Evolutionary conservation across 75 land plant genomes (phyloP), one percentile per base, ranked within the genome.

Genomic region (Pinus taeda): DNA sequence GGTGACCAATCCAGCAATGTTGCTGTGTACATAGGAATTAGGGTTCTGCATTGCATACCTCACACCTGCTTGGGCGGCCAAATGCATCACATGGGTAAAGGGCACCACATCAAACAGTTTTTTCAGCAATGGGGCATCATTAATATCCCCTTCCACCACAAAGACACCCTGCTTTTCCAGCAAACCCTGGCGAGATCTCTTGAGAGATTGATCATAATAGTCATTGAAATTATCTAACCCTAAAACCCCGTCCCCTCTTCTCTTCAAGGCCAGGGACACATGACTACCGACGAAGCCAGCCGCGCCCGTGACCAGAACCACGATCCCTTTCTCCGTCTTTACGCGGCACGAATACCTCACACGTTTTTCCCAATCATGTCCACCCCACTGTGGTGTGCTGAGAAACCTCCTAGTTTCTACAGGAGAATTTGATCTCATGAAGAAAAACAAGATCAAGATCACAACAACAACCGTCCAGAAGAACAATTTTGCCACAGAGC

Each of bases 31-130:
- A 76, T 91, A 91, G 21, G 93, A 86, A 57, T 75, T 71, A 9
- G 93, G 93, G 73, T 91, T 91, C 57, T 91, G 78, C 89, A 89
- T 82, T 12, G 93, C 92, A 74, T 91, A 91, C 74, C 93, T 74
- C 5, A 91, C 93, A 1, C 88, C 92, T n/a, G 91, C 91, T 79
- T 91, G 91, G 9, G 93, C 93, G 4, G 93, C 93, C 72, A 90
- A 77, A 71, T 81, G 83, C 82, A 82, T 79, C 12, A 82, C 84
- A 63, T 82, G 84, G 18, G 84, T 82, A 60, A 90, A 88, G 2
- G 87, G 33, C 5, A 90, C 90, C 71, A 90, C 77, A 42, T 90
- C 90, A 55, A 90, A 88, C 39, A 90, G 85, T 78, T 85, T 90
- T 79, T 55, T 76, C 57, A 90, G 63, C 63, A 90, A 81, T 1